phyloP scores from a whole-genome alignment of 148 eudicot genomes.

The Pharnaceum exiguum region DNA sequence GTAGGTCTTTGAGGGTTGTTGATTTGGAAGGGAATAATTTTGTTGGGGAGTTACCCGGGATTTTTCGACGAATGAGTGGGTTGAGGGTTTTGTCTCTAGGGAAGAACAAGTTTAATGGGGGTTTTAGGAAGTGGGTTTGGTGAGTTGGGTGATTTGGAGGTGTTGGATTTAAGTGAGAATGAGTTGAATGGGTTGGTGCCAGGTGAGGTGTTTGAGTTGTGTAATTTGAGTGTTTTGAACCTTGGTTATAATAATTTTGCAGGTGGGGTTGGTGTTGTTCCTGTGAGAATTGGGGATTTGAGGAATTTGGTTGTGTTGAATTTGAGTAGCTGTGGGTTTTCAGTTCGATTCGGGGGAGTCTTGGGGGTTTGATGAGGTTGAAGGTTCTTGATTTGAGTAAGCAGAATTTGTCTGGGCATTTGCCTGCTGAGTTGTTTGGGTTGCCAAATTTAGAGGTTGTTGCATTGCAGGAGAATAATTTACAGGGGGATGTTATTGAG shows the following conservation, averaged over 20 bases:
- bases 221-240: conserved; percentile 50
- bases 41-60: conserved; percentile 34
- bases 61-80: conserved; percentile 25
- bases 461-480: conserved; percentile 57
- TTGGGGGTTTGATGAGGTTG: conserved; percentile 53
- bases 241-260: conserved; percentile 53
- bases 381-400: conserved; percentile 58
- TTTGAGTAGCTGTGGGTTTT: conserved; percentile 55
- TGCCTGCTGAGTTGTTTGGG: conserved; percentile 62
- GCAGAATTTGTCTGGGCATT: conserved; percentile 50
- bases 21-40: conserved; percentile 49
- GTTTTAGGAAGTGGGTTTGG: conserved; percentile 26
- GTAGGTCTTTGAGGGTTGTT: conserved; percentile 40
- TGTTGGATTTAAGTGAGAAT: conserved; percentile 49
- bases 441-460: conserved; percentile 59
- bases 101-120: conserved; percentile 44
- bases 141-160: conserved; percentile 34
- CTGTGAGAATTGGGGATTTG: conserved; percentile 32
- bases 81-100: conserved; percentile 44
- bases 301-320: conserved; percentile 45
- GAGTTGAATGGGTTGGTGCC: conserved; percentile 35
- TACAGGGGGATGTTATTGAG: conserved; percentile 54
- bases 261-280: conserved; percentile 42
- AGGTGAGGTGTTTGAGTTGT: conserved; percentile 31
- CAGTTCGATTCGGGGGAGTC: conserved; percentile 47